Conservation (phyloP, 257 asterid genomes). For the Echium plantagineum region DNA sequence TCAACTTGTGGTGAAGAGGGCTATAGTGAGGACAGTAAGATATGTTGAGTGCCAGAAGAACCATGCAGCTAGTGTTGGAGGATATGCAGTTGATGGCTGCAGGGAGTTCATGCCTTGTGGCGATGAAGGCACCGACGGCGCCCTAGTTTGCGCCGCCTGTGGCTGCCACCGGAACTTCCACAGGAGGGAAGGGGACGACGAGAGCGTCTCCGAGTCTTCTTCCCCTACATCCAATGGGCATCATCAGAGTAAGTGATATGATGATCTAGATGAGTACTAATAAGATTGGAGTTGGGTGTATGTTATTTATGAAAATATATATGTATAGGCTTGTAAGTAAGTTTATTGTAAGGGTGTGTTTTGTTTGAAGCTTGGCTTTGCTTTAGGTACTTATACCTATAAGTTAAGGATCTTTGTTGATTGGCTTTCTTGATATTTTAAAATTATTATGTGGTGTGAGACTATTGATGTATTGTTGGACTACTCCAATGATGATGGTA, state of each 20-base stretch:
- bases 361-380: neutral
- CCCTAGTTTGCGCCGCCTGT: slow-evolving; percentile 79
- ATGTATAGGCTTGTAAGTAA: too few relatives aligned
- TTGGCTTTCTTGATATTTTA: neutral
- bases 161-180: slow-evolving; percentile 88
- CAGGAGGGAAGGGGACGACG: slow-evolving; percentile 43
- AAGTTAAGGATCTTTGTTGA: neutral
- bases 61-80: slow-evolving; percentile 77
- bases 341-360: neutral
- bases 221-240: slow-evolving; percentile 12
- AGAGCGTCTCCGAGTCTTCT: slow-evolving; percentile 29
- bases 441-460: neutral
- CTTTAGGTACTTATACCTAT: neutral
- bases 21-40: slow-evolving; percentile 51
- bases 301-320: neutral
- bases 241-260: slow-evolving; percentile 4
- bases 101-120: slow-evolving; percentile 75
- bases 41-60: slow-evolving; percentile 83
- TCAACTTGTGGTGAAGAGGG: neutral
- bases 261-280: neutral
- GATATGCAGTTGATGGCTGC: slow-evolving; percentile 95
- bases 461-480: neutral
- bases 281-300: neutral
- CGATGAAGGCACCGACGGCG: slow-evolving; percentile 31
- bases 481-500: neutral